Percentiles rank a stretch among this genome's conserved stretches.
phyloP scores from a whole-genome alignment of 371 early-diverging fungal species.

The Lichtheimia corymbifera region DNA sequence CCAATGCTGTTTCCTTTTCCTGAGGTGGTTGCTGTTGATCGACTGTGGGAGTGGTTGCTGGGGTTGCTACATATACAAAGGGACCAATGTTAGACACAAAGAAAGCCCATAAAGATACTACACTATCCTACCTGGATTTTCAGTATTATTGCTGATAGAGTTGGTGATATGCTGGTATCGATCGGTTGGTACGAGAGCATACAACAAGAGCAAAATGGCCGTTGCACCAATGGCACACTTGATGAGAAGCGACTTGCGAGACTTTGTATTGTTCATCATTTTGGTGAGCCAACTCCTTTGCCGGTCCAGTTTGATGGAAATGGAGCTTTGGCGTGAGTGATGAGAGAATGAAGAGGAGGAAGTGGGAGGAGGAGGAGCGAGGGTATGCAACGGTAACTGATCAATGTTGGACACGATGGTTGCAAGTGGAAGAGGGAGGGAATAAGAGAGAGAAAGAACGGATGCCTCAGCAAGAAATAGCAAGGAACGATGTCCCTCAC shows the following conservation, averaged over 20 bases:
- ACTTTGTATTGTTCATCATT: slow-evolving; percentile 26
- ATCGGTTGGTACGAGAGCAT: slow-evolving; percentile 15
- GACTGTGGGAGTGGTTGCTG: too few relatives aligned
- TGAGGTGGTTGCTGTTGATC: background rate
- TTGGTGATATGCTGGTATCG: slow-evolving; percentile 8
- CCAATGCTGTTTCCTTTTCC: background rate
- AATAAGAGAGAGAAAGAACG: background rate
- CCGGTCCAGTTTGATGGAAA: slow-evolving; percentile 37
- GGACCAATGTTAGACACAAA: too few relatives aligned
- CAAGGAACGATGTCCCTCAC: too few relatives aligned
- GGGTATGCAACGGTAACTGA: slow-evolving; percentile 5
- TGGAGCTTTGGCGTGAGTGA: slow-evolving; percentile 49
- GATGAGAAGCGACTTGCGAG: slow-evolving; percentile 21
- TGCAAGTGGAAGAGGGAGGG: background rate
- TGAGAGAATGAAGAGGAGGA: slow-evolving; percentile 20
- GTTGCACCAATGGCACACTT: slow-evolving; percentile 11
- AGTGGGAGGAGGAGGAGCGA: background rate
- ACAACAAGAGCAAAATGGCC: slow-evolving; percentile 22
- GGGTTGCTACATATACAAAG: too few relatives aligned
- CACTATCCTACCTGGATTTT: background rate
- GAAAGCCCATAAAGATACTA: too few relatives aligned
- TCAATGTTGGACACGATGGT: slow-evolving; percentile 7
- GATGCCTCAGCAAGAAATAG: too few relatives aligned
- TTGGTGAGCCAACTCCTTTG: slow-evolving; percentile 29
- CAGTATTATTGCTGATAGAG: background rate